Percentiles rank a stretch among this genome's conserved stretches.
These are phyloP conservation scores for Apophysomyces sp. DNA, from an alignment of 371 early-diverging fungal genomes.

Conservation along the genomic window DNA sequence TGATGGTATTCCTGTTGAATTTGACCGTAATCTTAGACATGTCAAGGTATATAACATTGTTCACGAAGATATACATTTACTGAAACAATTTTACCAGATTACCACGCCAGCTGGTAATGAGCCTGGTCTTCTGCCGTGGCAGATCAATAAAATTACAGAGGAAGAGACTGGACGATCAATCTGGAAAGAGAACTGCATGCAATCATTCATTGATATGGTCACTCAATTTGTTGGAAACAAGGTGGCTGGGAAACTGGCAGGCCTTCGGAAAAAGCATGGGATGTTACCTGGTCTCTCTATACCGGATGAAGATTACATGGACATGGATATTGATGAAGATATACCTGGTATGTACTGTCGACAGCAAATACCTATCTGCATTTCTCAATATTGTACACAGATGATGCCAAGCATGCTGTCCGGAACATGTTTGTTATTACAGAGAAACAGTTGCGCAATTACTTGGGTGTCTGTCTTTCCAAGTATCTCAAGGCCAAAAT, in stretches of 20 bases:
- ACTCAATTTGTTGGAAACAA: constrained; percentile 52
- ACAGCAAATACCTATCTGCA: neutral
- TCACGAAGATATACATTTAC: neutral
- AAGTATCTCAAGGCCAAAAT: constrained; percentile 91
- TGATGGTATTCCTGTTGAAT: constrained; percentile 88
- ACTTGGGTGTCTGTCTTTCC: constrained; percentile 73
- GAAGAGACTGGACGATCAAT: constrained; percentile 45
- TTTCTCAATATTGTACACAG: constrained; percentile 11
- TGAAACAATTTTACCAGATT: constrained; percentile 10
- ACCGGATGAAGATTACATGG: constrained; percentile 66
- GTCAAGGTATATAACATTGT: constrained; percentile 26
- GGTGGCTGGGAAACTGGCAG: constrained; percentile 53
- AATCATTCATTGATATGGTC: constrained; percentile 64
- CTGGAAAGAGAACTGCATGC: constrained; percentile 66
- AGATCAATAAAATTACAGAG: constrained; percentile 63
- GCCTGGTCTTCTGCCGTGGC: constrained; percentile 65
- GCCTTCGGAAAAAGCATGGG: constrained; percentile 45
- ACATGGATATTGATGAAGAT: constrained; percentile 62
- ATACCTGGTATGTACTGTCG: constrained; percentile 18
- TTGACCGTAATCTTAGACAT: constrained; percentile 80
- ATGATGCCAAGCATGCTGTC: constrained; percentile 50
- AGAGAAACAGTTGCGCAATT: constrained; percentile 67
- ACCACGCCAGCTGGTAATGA: constrained; percentile 26
- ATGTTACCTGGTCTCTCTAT: constrained; percentile 55
- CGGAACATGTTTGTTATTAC: constrained; percentile 77